Evolutionary conservation across 495 filamentous ascomycete species (phyloP), one percentile per base, ranked within the genome.

Genomic region (Cercophora samala): DNA sequence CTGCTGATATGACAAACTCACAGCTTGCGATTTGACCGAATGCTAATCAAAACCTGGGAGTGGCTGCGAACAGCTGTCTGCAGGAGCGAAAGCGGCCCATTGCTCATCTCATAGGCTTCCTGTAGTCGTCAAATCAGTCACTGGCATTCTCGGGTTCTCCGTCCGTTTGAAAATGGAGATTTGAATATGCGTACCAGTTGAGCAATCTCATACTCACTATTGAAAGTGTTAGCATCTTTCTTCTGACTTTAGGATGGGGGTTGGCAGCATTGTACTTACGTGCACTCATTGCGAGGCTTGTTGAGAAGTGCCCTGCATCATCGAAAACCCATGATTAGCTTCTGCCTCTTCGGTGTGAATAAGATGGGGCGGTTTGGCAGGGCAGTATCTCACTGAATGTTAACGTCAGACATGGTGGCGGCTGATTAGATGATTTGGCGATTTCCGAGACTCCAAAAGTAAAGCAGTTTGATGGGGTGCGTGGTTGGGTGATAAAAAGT

Each of bases 1-100:
- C 15, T 19, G 0, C 24, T 15, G 4, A 26, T 51, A 17, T 18
- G 58, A 29, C 22, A 62, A 65, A 70, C 69, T 66, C 52, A 72
- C 72, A 74, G 58, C 71, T 98, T 96, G 70, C 95, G 87, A 79
- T 97, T 93, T 83, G 93, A 94, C 42, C 93, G 91, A 78, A 90
- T 90, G 59, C 91, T 93, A 72, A 97, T 95, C 62, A 97, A 85
- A 63, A 97, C 92, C 81, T 96, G 93, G 58, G 90, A 90, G 80
- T 94, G 91, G 32, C 87, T 89, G 70, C 91, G 89, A 22, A 94
- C 92, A 56, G 93, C 93, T 32, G 92, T 96, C 79, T 97, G 92
- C 53, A 99, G 90, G 69, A 99, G 93, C 4, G 93, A 97, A 37
- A 75, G 72, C 25, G 74, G 74, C 21, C 74, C 74, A 60, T 73